Base-by-base conservation (phyloP, 306 rosid species). In the Citrullus amarus region DNA sequence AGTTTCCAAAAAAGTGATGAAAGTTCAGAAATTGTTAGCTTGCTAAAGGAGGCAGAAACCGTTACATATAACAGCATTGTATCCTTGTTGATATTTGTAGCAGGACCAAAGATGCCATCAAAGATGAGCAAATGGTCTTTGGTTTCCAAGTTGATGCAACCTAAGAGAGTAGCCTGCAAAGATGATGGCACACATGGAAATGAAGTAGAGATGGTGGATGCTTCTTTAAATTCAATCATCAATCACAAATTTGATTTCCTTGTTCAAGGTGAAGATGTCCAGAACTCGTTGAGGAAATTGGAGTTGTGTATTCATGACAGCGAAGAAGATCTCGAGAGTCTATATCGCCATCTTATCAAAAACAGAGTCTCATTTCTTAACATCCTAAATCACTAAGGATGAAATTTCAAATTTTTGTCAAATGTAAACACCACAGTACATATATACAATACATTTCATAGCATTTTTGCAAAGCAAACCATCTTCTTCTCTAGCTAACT, bases 341-440 rank as follows among this genome's bases (percentile, higher is more conserved):
- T 86, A 7, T 80, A 74, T 54, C 56, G 81, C 20, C 82, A n/a
- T 48, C 68, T 86, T 18, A 82, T 86, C 73, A 78, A 69, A 56
- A 62, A 44, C 48, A 72, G 86, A 82, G 75, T 80, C n/a, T 83
- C 81, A 6, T 71, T 85, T 48, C 88, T 85, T 55, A 85, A 80
- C 75, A 58, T 82, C 76, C 55, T 86, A 28, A 83, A 83, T 56
- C 22, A 86, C 73, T 80, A 17, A 48, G 77, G 77, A 51, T 71
- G 58, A 28, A 51, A 70, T 16, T 6, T 25, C 9, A 30, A 12
- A 53, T 53, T 53, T 53, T 16, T 53, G 20, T 16, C 20, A 53
- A 53, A 53, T 53, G 57, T 53, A 53, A 53, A 53, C 57, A 53
- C 57, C 57, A 53, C 20, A 53, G 57, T 53, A 53, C 20, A 53